Evolutionary conservation across 2,329 filamentous ascomycete genomes (phyloP), one percentile per base, ranked within the genome.

Genomic region (Neocucurbitaria cava): DNA sequence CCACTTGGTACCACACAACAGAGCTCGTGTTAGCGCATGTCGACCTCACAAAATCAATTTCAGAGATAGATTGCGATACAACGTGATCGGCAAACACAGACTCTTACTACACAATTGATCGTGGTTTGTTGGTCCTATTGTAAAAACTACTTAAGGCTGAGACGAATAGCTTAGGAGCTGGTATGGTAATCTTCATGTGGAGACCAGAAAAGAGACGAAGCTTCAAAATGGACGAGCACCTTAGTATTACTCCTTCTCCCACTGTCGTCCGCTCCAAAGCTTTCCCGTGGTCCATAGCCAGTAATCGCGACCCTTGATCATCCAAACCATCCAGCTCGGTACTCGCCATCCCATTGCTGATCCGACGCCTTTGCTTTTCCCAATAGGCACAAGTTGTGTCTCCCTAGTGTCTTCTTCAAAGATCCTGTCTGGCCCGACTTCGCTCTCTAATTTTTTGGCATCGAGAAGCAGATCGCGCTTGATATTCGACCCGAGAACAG

Each of bases 211-310:
- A n/a, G n/a, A n/a, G n/a, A n/a, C n/a, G n/a, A n/a, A n/a, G n/a
- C n/a, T n/a, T n/a, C n/a, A n/a, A n/a, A n/a, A n/a, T n/a, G n/a
- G n/a, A n/a, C n/a, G n/a, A n/a, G n/a, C n/a, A n/a, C n/a, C n/a
- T n/a, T n/a, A n/a, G n/a, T n/a, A n/a, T n/a, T n/a, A 11, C 24
- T 42, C 11, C 13, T 42, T 42, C 24, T 26, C 21, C 80, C 81
- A 85, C 44, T 82, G 79, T 50, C 79, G 79, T 15, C 82, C 82
- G 67, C 69, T 82, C 82, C 82, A 85, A 13, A 83, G 50, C 3
- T 61, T 62, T 0, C 68, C 77, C 1, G 78, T 80, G 9, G 79
- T 82, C 78, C 80, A 81, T 24, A 84, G 49, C 79, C 80, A 85
- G 40, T 67, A 78, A 54, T 78, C 76, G 46, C 69, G 65, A 33